Evolutionary conservation across 1,139 yeast genomes (phyloP).

Genomic region (Lodderomyces metapsilosis): DNA sequence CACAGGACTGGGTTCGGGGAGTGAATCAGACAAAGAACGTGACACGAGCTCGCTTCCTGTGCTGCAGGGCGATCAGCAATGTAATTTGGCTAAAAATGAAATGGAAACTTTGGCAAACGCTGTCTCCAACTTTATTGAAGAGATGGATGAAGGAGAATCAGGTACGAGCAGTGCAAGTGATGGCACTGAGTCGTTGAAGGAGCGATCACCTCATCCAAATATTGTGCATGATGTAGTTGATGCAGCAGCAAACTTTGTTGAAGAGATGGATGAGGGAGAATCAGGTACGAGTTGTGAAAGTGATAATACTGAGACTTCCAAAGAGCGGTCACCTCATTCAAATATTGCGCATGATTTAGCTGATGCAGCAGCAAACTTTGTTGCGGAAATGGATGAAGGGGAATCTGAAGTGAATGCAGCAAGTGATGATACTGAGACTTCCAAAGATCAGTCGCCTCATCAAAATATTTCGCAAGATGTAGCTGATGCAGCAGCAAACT

Average conservation of each 20-base stretch:
- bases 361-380: too few species aligned
- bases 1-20: too few species aligned
- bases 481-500: slow-evolving; percentile 1
- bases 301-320: too few species aligned
- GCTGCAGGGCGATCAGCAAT: not conserved
- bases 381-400: too few species aligned
- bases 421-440: too few species aligned
- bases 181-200: not conserved
- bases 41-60: not conserved
- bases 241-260: too few species aligned
- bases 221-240: not conserved
- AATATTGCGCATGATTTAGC: not conserved
- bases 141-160: not conserved
- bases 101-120: not conserved
- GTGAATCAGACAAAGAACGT: too few species aligned
- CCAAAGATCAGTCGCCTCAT: not conserved
- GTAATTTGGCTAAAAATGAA: not conserved
- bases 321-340: not conserved
- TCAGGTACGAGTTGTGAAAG: too few species aligned
- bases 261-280: too few species aligned
- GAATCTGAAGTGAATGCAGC: too few species aligned
- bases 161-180: not conserved
- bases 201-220: not conserved
- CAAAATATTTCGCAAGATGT: not conserved
- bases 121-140: slow-evolving; percentile 2